Conservation (phyloP, 257 asterid genomes). For the Marsdenia floribunda region DNA sequence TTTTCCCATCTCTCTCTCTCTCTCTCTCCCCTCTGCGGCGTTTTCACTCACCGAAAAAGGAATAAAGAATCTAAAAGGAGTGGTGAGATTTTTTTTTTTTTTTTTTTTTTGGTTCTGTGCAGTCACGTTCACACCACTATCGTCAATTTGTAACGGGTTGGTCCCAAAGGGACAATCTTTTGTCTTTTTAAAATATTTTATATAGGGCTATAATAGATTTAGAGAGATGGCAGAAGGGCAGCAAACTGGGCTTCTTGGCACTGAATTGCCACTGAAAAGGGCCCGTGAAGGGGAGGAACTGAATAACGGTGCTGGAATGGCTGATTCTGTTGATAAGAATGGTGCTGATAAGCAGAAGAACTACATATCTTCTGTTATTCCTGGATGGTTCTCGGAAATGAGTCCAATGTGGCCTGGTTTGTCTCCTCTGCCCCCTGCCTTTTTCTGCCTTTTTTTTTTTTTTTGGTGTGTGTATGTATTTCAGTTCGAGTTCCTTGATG, state of each 20-base stretch:
- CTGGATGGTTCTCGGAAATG: constrained; percentile 97
- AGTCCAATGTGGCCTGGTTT: constrained; percentile 98
- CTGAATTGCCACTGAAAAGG: constrained; percentile 21
- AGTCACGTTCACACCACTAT: constrained; percentile 12
- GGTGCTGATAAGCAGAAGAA: constrained; percentile 25
- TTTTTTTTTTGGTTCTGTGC: not conserved
- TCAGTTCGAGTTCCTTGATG: not conserved
- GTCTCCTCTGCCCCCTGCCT: constrained; percentile 2
- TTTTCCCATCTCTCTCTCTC: too few relatives aligned
- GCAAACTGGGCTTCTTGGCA: not conserved
- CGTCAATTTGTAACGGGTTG: not conserved
- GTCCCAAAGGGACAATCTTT: not conserved
- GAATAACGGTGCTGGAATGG: constrained; percentile 34
- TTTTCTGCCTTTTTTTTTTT: not conserved
- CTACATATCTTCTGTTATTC: constrained; percentile 55
- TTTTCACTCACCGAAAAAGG: not conserved
- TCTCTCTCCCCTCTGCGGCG: not conserved
- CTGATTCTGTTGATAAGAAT: constrained; percentile 22
- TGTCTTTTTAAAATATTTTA: not conserved
- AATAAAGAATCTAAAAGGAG: not conserved
- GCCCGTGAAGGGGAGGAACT: constrained; percentile 21
- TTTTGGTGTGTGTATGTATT: too few relatives aligned
- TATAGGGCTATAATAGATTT: not conserved
- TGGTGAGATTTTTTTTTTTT: not conserved
- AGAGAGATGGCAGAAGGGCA: constrained; percentile 12